Evolutionary conservation across 2,329 filamentous ascomycete genomes (phyloP).

Genomic region (Ophiostoma triangulosporum): DNA sequence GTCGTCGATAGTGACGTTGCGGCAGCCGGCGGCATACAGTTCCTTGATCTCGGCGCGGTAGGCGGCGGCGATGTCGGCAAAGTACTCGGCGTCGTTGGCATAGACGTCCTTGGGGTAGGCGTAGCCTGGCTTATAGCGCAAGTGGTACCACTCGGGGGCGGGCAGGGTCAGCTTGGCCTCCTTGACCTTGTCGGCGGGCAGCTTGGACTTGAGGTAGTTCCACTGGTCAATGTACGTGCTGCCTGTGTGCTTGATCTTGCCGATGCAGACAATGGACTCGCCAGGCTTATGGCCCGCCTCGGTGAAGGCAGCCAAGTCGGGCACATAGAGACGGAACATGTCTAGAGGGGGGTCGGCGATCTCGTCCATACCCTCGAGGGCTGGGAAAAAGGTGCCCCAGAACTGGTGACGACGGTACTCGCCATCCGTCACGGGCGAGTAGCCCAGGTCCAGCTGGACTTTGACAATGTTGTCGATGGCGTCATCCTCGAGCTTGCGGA

Average conservation of each 20-base stretch:
- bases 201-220: slow-evolving; percentile 27
- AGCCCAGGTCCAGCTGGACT: slow-evolving; percentile 43
- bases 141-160: slow-evolving; percentile 50
- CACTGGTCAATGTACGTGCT: slow-evolving; percentile 30
- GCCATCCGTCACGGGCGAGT: slow-evolving; percentile 45
- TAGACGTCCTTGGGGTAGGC: slow-evolving; percentile 37
- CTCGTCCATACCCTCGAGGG: slow-evolving; percentile 28
- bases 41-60: slow-evolving; percentile 34
- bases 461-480: slow-evolving; percentile 46
- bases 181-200: slow-evolving; percentile 46
- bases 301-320: slow-evolving; percentile 28
- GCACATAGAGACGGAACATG: slow-evolving; percentile 26
- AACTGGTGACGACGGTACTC: slow-evolving; percentile 35
- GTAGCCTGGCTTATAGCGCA: slow-evolving; percentile 33
- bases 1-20: slow-evolving; percentile 46
- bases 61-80: slow-evolving; percentile 35
- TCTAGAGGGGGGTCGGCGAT: slow-evolving; percentile 20
- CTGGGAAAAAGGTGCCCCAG: slow-evolving; percentile 24
- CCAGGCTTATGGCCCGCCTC: slow-evolving; percentile 33
- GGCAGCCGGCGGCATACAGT: slow-evolving; percentile 34
- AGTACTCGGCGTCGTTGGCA: slow-evolving; percentile 33
- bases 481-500: slow-evolving; percentile 41
- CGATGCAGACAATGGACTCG: slow-evolving; percentile 31
- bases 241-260: slow-evolving; percentile 32
- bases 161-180: slow-evolving; percentile 52